phyloP scores from a whole-genome alignment of 2,329 filamentous ascomycete species.

The Fonsecaea pugnacius region DNA sequence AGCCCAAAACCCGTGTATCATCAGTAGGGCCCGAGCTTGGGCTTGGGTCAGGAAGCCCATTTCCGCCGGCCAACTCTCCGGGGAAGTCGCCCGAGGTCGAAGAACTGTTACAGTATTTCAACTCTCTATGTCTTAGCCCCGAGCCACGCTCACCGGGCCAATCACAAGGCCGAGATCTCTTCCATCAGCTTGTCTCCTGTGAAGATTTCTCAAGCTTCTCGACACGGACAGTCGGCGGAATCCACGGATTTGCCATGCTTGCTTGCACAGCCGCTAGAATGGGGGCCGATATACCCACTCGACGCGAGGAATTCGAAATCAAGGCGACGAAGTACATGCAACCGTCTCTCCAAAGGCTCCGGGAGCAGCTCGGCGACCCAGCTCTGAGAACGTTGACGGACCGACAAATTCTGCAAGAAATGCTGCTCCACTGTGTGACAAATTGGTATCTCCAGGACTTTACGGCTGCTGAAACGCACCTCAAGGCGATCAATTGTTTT shows the following conservation, averaged over 20 bases:
- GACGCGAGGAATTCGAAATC: constrained; percentile 17
- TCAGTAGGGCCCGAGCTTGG: background rate
- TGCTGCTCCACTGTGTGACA: constrained; percentile 20
- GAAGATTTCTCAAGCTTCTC: constrained; percentile 5
- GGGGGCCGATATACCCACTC: constrained; percentile 9
- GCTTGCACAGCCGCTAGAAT: constrained; percentile 16
- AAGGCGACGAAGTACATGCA: constrained; percentile 19
- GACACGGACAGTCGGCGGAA: background rate
- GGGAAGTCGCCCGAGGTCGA: constrained; percentile 8
- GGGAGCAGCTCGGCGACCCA: constrained; percentile 13
- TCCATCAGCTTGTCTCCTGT: constrained; percentile 12
- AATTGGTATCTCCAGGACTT: constrained; percentile 20
- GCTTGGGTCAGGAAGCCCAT: background rate
- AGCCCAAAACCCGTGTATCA: background rate
- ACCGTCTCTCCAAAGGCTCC: constrained; percentile 12
- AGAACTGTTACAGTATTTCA: constrained; percentile 14
- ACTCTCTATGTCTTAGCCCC: constrained; percentile 1
- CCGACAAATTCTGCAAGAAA: constrained; percentile 18
- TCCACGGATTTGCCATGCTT: constrained; percentile 15
- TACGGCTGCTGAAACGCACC: constrained; percentile 14
- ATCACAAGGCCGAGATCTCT: constrained; percentile 9
- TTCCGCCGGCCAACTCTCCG: background rate
- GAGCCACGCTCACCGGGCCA: background rate
- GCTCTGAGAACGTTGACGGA: constrained; percentile 12
- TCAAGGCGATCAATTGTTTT: constrained; percentile 14